Base-by-base conservation (phyloP, 2,329 filamentous ascomycete species). In the Ramularia endophylla region DNA sequence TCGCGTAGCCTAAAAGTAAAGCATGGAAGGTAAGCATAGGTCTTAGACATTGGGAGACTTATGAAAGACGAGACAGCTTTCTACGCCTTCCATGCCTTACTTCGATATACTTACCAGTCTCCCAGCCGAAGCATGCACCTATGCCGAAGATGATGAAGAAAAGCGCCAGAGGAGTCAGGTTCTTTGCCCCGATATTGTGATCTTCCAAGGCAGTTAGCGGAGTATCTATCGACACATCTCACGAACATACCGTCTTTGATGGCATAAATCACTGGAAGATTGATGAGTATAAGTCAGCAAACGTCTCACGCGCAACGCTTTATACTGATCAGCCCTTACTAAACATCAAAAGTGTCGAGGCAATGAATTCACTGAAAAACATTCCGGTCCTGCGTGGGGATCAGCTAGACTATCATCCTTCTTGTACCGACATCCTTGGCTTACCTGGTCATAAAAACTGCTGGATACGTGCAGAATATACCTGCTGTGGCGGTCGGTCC, bases 131-230 rank as follows among this genome's bases (percentile, higher is more conserved):
- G 57, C 80, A 83, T 22, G 80, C 78, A 13, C 81, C 82, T 16
- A 87, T 78, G 6, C 81, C 83, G 56, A 86, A 86, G 47, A 87
- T 79, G 35, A 86, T 67, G 63, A 86, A 85, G 64, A 85, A 83
- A 5, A 86, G 63, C 6, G 69, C 75, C 2, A 87, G 64, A 0
- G 81, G 78, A 41, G 77, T 69, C 17, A 79, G 51, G 1, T 70
- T 67, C 0, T 77, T 77, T 2, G 78, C 77, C 3, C 77, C 78
- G 11, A 73, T 67, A 53, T 77, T 77, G 29, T 62, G 62, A 51
- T 68, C 52, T n/a, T n/a, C n/a, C n/a, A n/a, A n/a, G n/a, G n/a
- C n/a, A n/a, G n/a, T n/a, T n/a, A n/a, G n/a, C n/a, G n/a, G n/a
- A n/a, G n/a, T n/a, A n/a, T n/a, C n/a, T n/a, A n/a, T n/a, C n/a